Evolutionary conservation across 345 rosid genomes (phyloP).

Genomic region (Populus davidiana): DNA sequence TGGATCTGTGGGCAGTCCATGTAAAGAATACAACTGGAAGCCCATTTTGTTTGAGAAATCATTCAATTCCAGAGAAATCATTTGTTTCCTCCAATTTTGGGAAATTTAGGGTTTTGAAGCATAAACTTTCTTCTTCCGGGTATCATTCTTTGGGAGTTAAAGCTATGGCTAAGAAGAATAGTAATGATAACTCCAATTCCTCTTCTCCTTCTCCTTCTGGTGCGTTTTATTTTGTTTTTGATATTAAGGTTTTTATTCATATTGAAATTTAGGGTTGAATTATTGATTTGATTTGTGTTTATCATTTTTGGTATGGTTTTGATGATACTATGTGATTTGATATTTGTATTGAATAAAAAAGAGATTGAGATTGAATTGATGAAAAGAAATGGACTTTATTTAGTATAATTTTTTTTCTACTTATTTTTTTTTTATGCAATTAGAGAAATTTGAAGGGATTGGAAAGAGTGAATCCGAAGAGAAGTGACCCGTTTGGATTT

Average conservation of each 20-base stretch:
- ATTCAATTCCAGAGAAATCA: slow-evolving; percentile 21
- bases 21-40: slow-evolving; percentile 34
- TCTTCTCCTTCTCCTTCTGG: slow-evolving; percentile 42
- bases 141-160: slow-evolving; percentile 37
- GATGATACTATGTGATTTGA: not conserved
- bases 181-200: slow-evolving; percentile 13
- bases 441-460: not conserved
- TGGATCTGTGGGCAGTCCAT: slow-evolving; percentile 51
- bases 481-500: not conserved
- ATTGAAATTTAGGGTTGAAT: not conserved
- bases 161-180: slow-evolving; percentile 65
- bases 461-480: not conserved
- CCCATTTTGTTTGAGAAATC: slow-evolving; percentile 26
- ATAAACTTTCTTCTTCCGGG: slow-evolving; percentile 21
- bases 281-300: not conserved
- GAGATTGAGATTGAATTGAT: not conserved
- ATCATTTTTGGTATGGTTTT: not conserved
- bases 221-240: slow-evolving; percentile 6
- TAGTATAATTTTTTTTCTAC: not conserved
- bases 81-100: slow-evolving; percentile 20
- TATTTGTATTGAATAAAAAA: not conserved
- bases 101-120: slow-evolving; percentile 28
- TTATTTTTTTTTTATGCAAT: not conserved
- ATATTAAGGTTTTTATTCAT: not conserved
- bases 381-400: not conserved